phyloP scores from a whole-genome alignment of 2,329 filamentous ascomycete genomes.

The Cyphellophora europaea region DNA sequence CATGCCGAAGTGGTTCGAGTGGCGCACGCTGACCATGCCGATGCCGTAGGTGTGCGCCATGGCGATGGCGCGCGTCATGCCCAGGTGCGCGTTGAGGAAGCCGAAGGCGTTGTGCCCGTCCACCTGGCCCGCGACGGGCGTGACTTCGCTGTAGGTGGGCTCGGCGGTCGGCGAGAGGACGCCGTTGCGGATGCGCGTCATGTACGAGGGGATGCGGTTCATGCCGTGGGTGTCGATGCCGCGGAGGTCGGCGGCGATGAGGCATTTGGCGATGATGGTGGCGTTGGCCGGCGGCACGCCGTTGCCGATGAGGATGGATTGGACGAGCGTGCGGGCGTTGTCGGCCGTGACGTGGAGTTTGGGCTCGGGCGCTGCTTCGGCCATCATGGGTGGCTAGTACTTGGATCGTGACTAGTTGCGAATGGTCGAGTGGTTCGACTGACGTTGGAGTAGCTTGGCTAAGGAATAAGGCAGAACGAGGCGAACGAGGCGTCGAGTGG shows the following conservation, averaged over 20 bases:
- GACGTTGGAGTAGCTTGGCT: too few species aligned
- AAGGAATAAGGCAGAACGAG: too few species aligned
- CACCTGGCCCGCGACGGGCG: constrained; percentile 61
- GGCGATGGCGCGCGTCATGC: constrained; percentile 58
- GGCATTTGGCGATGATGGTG: constrained; percentile 53
- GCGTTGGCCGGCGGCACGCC: constrained; percentile 53
- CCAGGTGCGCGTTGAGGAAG: constrained; percentile 58
- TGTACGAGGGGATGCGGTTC: constrained; percentile 69
- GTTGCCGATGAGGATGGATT: constrained; percentile 50
- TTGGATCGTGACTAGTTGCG: too few species aligned
- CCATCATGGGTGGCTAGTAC: too few species aligned
- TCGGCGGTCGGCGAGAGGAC: constrained; percentile 54
- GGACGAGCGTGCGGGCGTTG: constrained; percentile 35
- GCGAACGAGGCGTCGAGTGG: too few species aligned
- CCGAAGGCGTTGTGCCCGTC: constrained; percentile 65
- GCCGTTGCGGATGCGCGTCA: constrained; percentile 60
- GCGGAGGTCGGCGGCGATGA: constrained; percentile 66
- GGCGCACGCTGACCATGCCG: constrained; percentile 65
- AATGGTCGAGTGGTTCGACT: too few species aligned
- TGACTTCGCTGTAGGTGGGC: constrained; percentile 52
- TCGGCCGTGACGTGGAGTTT: constrained; percentile 15
- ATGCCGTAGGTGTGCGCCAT: constrained; percentile 59
- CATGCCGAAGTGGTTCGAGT: constrained; percentile 80
- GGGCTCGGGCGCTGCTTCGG: too few species aligned
- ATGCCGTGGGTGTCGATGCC: constrained; percentile 73